Evolutionary conservation across 805 yeast genomes (phyloP), one percentile per base, ranked within the genome.

Genomic region (Pichia thaimueangensis): DNA sequence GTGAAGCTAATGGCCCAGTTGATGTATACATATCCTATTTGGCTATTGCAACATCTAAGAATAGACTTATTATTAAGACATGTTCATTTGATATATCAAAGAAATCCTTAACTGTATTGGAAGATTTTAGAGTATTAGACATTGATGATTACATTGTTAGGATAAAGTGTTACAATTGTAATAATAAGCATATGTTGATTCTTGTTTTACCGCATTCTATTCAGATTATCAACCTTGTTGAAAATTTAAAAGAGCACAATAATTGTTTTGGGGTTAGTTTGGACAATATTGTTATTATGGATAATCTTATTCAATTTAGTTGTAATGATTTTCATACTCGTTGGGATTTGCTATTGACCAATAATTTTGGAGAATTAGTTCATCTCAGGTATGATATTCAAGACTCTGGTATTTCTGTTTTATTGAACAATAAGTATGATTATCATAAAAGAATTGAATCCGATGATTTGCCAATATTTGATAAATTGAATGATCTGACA

Each of bases 401-500:
- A 4, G n/a, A n/a, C n/a, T n/a, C n/a, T n/a, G 10, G 15, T 4
- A 21, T 28, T 22, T 38, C 30, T 6, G 35, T 43, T 2, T 22
- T 36, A 11, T 20, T 23, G 16, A 29, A 39, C 7, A 21, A 39
- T 16, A 30, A 37, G 3, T 39, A 32, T 30, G 39, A 51, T 24
- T 51, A 51, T 30, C 46, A 42, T 19, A 24, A 32, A 15, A 28
- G 23, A 12, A 46, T 48, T 5, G 28, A 28, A 10, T 27, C 31
- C 12, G 17, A 30, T 23, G 41, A 39, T 6, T n/a, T 48, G 12
- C 54, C 55, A 5, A 21, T 52, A 4, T 45, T 51, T 33, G n/a
- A 24, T 3, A 47, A 49, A 29, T 24, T 52, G n/a, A 46, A 51
- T 30, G 31, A 37, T 12, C 15, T 51, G 11, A 36, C 19, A 12